These are phyloP conservation scores for Salvia miltiorrhiza DNA, from an alignment of 257 asterid genomes.

Conservation along the genomic window DNA sequence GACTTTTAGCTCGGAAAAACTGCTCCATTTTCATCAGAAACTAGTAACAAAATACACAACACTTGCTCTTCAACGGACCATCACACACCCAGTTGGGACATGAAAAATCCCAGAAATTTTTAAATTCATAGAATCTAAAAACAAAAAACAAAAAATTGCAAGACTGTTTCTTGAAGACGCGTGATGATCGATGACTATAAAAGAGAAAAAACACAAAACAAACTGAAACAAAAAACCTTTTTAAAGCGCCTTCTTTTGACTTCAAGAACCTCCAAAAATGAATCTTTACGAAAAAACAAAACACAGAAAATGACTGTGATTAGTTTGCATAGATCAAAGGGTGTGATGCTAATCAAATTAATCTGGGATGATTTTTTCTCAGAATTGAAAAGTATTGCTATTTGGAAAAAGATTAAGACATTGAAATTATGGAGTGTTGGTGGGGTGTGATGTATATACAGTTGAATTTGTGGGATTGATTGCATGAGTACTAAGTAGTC, in stretches of 20 bases:
- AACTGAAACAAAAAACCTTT: constrained; percentile 11
- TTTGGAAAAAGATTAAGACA: background rate
- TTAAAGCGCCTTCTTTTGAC: constrained; percentile 16
- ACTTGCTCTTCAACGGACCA: constrained; percentile 15
- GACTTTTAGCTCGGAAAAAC: constrained; percentile 21
- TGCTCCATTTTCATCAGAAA: constrained; percentile 36
- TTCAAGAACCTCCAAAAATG: background rate
- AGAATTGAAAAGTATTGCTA: background rate
- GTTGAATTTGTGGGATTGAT: constrained; percentile 6
- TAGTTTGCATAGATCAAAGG: constrained; percentile 11
- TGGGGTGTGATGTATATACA: background rate
- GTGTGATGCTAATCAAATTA: background rate
- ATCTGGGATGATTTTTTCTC: constrained; percentile 3
- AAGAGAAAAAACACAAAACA: background rate
- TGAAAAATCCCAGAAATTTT: constrained; percentile 15
- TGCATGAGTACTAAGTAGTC: constrained; percentile 23
- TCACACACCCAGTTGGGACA: constrained; percentile 31
- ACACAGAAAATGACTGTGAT: background rate
- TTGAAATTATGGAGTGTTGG: background rate
- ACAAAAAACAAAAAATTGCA: background rate
- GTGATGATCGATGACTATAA: background rate
- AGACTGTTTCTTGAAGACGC: constrained; percentile 8
- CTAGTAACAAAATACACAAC: constrained; percentile 11
- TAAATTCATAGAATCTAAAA: constrained; percentile 6
- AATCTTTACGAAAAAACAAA: background rate